A percentile compares a stretch with the other conserved stretches of the same genome.
These are phyloP conservation scores for Nakazawaea pomicola DNA, from an alignment of 805 yeast species.

Conservation along the genomic window DNA sequence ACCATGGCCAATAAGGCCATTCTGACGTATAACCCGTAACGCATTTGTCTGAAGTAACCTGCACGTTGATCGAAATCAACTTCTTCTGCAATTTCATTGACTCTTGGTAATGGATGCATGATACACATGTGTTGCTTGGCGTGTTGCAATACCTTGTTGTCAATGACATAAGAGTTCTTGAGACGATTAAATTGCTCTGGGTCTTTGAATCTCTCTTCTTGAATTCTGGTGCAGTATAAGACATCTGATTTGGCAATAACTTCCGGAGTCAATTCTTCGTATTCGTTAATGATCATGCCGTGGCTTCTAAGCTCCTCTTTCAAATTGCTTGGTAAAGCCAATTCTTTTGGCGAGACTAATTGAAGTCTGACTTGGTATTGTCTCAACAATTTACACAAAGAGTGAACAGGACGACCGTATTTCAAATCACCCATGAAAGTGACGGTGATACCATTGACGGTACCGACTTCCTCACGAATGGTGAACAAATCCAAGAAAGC, in stretches of 20 bases:
- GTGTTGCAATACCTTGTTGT: slow-evolving; percentile 81
- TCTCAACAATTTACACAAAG: slow-evolving; percentile 82
- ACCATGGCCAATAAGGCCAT: slow-evolving; percentile 99
- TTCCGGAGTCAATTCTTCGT: slow-evolving; percentile 74
- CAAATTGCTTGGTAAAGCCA: slow-evolving; percentile 74
- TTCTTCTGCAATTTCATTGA: slow-evolving; percentile 93
- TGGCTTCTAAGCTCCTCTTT: slow-evolving; percentile 58
- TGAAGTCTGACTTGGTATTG: slow-evolving; percentile 93
- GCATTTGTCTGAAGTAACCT: slow-evolving; percentile 99
- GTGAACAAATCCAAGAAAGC: slow-evolving; percentile 97
- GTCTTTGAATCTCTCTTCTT: slow-evolving; percentile 88
- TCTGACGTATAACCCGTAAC: slow-evolving; percentile 95
- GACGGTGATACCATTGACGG: slow-evolving; percentile 95
- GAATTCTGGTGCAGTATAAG: slow-evolving; percentile 95
- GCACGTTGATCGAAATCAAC: slow-evolving; percentile 99
- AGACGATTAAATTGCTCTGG: slow-evolving; percentile 75
- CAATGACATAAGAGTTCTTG: slow-evolving; percentile 88
- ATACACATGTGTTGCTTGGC: slow-evolving; percentile 99
- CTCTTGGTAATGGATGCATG: slow-evolving; percentile 98
- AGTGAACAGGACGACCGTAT: slow-evolving; percentile 98
- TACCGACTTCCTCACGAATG: slow-evolving; percentile 97
- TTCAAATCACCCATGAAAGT: slow-evolving; percentile 99
- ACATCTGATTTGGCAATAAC: slow-evolving; percentile 90
- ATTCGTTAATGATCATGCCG: slow-evolving; percentile 70
- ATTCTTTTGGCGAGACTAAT: slow-evolving; percentile 85